Evolutionary conservation across 2,329 filamentous ascomycete species (phyloP), one percentile per base, ranked within the genome.

Genomic region (Pseudodiploospora longispora): DNA sequence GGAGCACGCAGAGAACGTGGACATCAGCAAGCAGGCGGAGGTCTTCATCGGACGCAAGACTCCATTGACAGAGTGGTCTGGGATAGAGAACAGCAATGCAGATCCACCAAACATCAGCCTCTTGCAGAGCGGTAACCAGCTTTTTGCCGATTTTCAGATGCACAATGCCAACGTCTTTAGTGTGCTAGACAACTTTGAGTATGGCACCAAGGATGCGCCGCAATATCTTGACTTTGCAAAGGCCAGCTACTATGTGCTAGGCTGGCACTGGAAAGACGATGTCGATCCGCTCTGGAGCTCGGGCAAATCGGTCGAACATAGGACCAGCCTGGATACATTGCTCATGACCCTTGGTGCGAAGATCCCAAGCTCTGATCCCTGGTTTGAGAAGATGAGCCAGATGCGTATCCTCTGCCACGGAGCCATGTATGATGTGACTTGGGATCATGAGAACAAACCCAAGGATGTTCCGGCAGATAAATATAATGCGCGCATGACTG

Each of bases 81-180:
- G 19, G 19, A 19, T 19, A 19, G 19, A 19, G 19, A 19, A 19
- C 19, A 19, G 3, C 19, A 28, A 36, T 10, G 6, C 27, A n/a
- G 6, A 32, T 6, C 8, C 30, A 3, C 32, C 31, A 19, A 28
- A 36, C 10, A 38, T 54, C 41, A 46, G 35, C 10, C 41, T 55
- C 1, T 37, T 56, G 4, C 28, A 38, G 6, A 47, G 43, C 27
- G 29, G 36, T 10, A 70, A 70, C 43, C 59, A 57, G 29, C 56
- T 69, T 1, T 70, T 71, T 47, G 51, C 64, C 0, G 69, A 72
- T 51, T 70, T 56, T 44, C 64, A 66, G 45, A 51, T 52, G 10
- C 69, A 71, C 46, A 63, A 64, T 50, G 36, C 52, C 4, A 70
- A 69, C 42, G 67, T 70, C 6, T 69, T 72, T 41, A 59, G 53